Conservation (phyloP, 495 filamentous ascomycete species). For the Polyplosphaeria fusca region DNA sequence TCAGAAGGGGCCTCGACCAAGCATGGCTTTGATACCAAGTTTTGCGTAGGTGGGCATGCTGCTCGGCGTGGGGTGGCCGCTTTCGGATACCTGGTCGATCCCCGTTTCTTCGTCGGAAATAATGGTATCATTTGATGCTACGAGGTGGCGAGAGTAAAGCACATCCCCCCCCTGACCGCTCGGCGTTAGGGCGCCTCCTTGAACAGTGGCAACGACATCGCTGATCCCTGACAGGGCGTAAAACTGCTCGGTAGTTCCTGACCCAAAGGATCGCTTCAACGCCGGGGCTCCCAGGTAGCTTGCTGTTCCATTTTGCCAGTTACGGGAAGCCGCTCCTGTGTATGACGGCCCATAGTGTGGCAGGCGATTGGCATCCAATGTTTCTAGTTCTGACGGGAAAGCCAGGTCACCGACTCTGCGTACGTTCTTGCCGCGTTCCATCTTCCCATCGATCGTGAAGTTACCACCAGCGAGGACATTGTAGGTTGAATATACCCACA, state of each 20-base stretch:
- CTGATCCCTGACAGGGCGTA: slow-evolving; percentile 50
- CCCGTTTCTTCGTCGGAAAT: slow-evolving; percentile 40
- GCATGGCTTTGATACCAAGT: slow-evolving; percentile 31
- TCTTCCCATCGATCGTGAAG: slow-evolving; percentile 56
- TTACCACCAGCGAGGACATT: slow-evolving; percentile 44
- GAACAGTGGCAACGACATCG: slow-evolving; percentile 4
- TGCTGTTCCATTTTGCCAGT: slow-evolving; percentile 56
- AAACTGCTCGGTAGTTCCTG: slow-evolving; percentile 54
- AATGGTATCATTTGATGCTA: slow-evolving; percentile 53
- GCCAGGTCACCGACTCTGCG: slow-evolving; percentile 54
- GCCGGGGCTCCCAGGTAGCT: slow-evolving; percentile 49
- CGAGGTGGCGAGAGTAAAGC: slow-evolving; percentile 51
- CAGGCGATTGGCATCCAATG: slow-evolving; percentile 21
- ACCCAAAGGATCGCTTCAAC: slow-evolving; percentile 47
- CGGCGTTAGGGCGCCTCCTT: background rate
- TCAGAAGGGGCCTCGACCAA: slow-evolving; percentile 41
- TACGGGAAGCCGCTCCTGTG: slow-evolving; percentile 48
- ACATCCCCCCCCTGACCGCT: slow-evolving; percentile 13
- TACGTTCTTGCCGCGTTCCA: slow-evolving; percentile 59
- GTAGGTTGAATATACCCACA: slow-evolving; percentile 58
- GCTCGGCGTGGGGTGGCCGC: background rate
- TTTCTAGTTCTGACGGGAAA: slow-evolving; percentile 58
- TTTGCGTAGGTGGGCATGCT: slow-evolving; percentile 10
- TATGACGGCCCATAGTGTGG: slow-evolving; percentile 18
- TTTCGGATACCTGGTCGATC: background rate